phyloP scores from a whole-genome alignment of 345 rosid species.

The Aquilaria malaccensis region DNA sequence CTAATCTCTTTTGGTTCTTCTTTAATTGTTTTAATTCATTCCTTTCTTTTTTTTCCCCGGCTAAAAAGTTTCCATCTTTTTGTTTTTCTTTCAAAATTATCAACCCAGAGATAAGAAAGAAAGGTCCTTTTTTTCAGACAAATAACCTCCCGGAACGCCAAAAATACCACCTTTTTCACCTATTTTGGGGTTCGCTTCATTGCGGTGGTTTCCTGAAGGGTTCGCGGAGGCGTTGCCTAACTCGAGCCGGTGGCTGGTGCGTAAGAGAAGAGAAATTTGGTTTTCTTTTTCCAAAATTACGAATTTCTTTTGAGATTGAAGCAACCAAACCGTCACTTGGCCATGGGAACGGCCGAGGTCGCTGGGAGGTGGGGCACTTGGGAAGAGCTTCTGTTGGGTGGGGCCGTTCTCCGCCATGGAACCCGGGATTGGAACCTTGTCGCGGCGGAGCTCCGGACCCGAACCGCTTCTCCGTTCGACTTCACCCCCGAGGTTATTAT shows the following conservation, averaged over 20 bases:
- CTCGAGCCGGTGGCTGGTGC: constrained; percentile 22
- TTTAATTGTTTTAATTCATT: no score
- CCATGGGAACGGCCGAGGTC: constrained; percentile 27
- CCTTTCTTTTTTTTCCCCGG: not conserved
- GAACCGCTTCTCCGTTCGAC: constrained; percentile 36
- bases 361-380: constrained; percentile 71
- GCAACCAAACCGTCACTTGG: constrained; percentile 12
- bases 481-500: constrained; percentile 66
- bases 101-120: no score
- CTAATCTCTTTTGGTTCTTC: no score
- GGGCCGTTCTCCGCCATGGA: constrained; percentile 90
- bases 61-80: no score
- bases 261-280: constrained; percentile 2
- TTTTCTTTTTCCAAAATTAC: not conserved
- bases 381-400: constrained; percentile 87
- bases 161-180: not conserved
- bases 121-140: not conserved
- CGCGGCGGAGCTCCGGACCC: constrained; percentile 70
- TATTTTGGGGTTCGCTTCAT: not conserved
- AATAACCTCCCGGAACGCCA: constrained; percentile 4
- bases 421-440: constrained; percentile 67
- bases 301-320: not conserved
- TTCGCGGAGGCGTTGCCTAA: constrained; percentile 7
- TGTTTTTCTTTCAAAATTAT: not conserved
- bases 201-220: not conserved